Conservation (phyloP, 148 eudicot species). For the Persicaria maculosa region DNA sequence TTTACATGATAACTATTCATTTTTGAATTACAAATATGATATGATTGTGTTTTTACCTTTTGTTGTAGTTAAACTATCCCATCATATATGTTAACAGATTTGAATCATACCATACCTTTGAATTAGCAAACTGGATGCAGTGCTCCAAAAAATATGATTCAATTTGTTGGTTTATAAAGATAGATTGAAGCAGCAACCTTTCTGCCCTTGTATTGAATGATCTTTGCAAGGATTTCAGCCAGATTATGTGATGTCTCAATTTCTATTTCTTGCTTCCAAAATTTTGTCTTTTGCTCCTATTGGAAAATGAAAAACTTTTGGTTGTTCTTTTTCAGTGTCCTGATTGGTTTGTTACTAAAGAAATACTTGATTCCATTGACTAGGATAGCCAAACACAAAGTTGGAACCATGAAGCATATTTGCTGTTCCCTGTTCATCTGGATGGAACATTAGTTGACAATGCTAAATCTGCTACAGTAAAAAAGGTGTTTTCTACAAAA, state of each 20-base stretch:
- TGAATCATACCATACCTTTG: not conserved
- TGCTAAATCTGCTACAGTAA: conserved; percentile 52
- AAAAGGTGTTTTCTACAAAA: conserved; percentile 67
- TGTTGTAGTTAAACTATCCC: no score
- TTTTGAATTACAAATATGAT: no score
- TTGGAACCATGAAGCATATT: conserved; percentile 89
- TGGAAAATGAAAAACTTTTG: not conserved
- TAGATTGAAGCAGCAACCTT: no score
- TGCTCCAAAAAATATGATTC: not conserved
- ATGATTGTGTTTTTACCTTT: no score
- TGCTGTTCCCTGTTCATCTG: conserved; percentile 81
- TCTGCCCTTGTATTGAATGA: no score
- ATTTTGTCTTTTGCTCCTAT: no score
- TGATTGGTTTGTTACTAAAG: not conserved
- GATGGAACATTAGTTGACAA: conserved; percentile 84
- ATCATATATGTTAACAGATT: no score
- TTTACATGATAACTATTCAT: no score
- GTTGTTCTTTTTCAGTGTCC: not conserved
- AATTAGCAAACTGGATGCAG: not conserved
- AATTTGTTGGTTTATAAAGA: not conserved
- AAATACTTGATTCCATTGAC: not conserved
- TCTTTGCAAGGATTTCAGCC: not conserved
- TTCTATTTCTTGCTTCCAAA: no score
- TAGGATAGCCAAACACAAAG: conserved; percentile 16
- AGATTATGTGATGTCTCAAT: not conserved